Evolutionary conservation across 805 yeast species (phyloP), one percentile per base, ranked within the genome.

Genomic region (Saccharomycopsis olivae): DNA sequence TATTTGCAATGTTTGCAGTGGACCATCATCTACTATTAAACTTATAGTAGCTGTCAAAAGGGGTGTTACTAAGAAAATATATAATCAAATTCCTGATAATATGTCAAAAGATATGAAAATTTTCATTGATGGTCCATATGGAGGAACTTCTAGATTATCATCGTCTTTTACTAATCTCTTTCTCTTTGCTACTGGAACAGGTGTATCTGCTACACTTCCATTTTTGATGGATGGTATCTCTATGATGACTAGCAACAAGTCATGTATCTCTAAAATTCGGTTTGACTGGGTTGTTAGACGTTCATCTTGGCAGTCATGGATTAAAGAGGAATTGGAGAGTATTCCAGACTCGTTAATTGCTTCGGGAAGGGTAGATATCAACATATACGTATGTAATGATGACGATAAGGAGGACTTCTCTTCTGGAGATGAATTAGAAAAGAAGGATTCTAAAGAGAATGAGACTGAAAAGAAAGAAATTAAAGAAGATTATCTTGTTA

Each of bases 81-180:
- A 54, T 43, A 35, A 51, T 9, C 39, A 50, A 16, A 17, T 53
- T 3, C 60, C 64, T 8, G 58, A 59, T 9, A 51, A 50, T 17
- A 46, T 52, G 0, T 37, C 50, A 2, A 47, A 50, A 13, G 46
- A 57, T 0, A 29, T 54, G 37, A 56, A 55, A 25, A 67, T 69
- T 1, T 64, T 46, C 41, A 51, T 70, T 15, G 79, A 73, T 49
- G 80, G 80, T 1, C 76, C 80, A 3, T 73, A 71, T 44, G 78
- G 80, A 14, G 78, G 78, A 1, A 48, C 66, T 35, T 48, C 59
- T 13, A 60, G 80, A 50, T 69, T 69, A 44, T 53, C 58, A 4
- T 47, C 61, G 16, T 53, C 69, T 1, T 73, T 73, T 50, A 68
- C 68, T 33, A 61, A 65, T 33, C 53, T 68, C 5, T 51, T 59